Conservation (phyloP, 2,329 filamentous ascomycete genomes). For the Neocatenulostroma microsporum region DNA sequence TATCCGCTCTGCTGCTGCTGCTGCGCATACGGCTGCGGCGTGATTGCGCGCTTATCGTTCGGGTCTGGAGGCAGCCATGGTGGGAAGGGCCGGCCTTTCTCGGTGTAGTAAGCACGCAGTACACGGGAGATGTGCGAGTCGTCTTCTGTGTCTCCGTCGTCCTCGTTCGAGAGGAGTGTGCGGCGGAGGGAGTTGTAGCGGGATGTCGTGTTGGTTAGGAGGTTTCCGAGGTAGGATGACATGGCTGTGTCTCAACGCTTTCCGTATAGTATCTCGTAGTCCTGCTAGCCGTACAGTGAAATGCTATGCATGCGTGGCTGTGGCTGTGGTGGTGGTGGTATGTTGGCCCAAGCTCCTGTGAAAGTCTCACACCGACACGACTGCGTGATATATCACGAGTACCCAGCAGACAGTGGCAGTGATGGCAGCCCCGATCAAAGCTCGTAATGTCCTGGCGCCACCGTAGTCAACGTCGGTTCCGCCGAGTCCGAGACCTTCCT, state of each 20-base stretch:
- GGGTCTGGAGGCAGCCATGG: conserved; percentile 85
- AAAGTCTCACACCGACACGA: too few relatives aligned
- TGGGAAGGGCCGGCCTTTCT: conserved; percentile 75
- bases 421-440: not conserved
- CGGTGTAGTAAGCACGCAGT: conserved; percentile 83
- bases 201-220: conserved; percentile 50
- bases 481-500: conserved; percentile 5
- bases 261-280: too few relatives aligned
- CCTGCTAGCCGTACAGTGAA: too few relatives aligned
- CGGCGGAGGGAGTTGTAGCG: conserved; percentile 52
- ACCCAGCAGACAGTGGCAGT: too few relatives aligned
- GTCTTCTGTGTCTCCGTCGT: conserved; percentile 58
- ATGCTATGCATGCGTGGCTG: too few relatives aligned
- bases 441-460: conserved; percentile 3
- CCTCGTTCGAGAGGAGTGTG: conserved; percentile 58
- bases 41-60: conserved; percentile 51
- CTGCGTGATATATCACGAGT: too few relatives aligned
- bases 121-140: conserved; percentile 93
- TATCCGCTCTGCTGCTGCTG: conserved; percentile 25
- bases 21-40: conserved; percentile 28
- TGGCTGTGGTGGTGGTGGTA: too few relatives aligned
- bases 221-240: conserved; percentile 75
- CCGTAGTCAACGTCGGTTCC: conserved; percentile 2
- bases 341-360: too few relatives aligned
- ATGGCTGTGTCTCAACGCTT: conserved; percentile 43